A percentile compares a stretch with the other conserved stretches of the same genome.
These are phyloP conservation scores for Echium plantagineum DNA, from an alignment of 257 asterid genomes.

Conservation along the genomic window DNA sequence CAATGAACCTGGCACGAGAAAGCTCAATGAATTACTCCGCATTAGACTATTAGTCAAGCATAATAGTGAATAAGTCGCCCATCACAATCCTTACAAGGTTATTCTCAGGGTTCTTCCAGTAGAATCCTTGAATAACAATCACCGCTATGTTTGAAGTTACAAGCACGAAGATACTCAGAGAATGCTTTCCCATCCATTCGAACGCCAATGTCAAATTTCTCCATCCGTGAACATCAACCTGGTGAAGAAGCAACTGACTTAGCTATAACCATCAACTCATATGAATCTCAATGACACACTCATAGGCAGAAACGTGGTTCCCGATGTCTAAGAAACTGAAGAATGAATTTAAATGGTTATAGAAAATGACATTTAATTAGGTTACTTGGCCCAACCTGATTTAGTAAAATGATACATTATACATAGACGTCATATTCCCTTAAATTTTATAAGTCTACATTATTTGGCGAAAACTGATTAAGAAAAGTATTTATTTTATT, in stretches of 20 bases:
- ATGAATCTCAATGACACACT: neutral
- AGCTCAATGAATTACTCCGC: no score
- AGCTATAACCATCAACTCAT: neutral
- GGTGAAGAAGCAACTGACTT: constrained; percentile 2
- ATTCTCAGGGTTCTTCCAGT: constrained; percentile 45
- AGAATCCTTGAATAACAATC: constrained; percentile 60
- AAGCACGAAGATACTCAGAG: constrained; percentile 54
- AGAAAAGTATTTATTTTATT: no score
- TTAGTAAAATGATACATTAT: no score
- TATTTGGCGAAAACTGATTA: no score
- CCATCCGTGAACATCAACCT: constrained; percentile 82
- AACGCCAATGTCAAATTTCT: constrained; percentile 30
- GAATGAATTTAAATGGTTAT: neutral
- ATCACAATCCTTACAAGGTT: constrained; percentile 47
- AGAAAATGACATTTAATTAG: neutral
- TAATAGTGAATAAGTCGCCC: neutral
- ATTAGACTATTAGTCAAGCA: neutral
- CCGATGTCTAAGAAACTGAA: neutral
- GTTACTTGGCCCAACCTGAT: no score
- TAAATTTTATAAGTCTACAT: no score
- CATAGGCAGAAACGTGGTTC: neutral
- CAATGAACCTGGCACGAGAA: constrained; percentile 34
- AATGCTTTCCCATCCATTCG: constrained; percentile 79
- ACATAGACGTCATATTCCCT: no score
- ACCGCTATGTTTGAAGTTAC: constrained; percentile 59